phyloP scores from a whole-genome alignment of 345 rosid species.

The Toxicodendron radicans region DNA sequence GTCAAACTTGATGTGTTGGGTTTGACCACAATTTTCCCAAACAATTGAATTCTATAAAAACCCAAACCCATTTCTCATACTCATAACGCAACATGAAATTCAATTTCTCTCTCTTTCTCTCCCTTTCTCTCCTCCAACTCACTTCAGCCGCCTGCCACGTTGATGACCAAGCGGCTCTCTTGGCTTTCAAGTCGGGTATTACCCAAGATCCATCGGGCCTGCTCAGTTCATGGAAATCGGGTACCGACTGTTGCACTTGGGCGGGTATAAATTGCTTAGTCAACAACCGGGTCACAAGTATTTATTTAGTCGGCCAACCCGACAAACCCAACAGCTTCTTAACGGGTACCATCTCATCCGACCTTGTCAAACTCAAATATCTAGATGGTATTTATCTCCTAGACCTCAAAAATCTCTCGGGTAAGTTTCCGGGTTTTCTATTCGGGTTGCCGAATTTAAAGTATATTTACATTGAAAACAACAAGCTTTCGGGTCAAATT shows the following conservation, averaged over 20 bases:
- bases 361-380: constrained; percentile 41
- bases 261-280: constrained; percentile 44
- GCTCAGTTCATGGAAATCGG: constrained; percentile 65
- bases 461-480: constrained; percentile 60
- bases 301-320: constrained; percentile 34
- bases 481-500: constrained; percentile 60
- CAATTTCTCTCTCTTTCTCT: constrained; percentile 10
- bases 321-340: constrained; percentile 43
- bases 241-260: constrained; percentile 76
- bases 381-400: constrained; percentile 51
- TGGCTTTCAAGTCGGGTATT: constrained; percentile 69
- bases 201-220: constrained; percentile 67
- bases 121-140: constrained; percentile 24
- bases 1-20: neutral
- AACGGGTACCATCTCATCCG: constrained; percentile 66
- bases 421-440: constrained; percentile 56
- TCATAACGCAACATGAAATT: neutral
- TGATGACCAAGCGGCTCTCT: constrained; percentile 66
- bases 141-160: constrained; percentile 52
- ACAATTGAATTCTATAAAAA: neutral
- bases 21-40: neutral
- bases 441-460: constrained; percentile 50
- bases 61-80: neutral
- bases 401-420: constrained; percentile 56
- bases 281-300: constrained; percentile 43